Base-by-base conservation (phyloP, 1,139 yeast genomes). In the Saccharomyces hybrid region DNA sequence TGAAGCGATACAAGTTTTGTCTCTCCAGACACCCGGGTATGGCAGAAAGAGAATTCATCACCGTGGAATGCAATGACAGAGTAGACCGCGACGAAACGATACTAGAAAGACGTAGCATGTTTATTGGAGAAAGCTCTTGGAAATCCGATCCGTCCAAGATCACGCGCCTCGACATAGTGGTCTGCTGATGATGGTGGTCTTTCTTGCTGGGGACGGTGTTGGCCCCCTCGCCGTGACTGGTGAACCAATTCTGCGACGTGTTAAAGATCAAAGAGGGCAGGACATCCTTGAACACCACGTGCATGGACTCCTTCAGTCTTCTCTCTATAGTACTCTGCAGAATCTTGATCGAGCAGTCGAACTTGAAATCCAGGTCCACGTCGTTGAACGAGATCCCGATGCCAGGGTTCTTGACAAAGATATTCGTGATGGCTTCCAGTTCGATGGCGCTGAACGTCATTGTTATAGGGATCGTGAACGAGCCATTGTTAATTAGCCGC, bases 81-180 rank as follows among this genome's bases (percentile, higher is more conserved):
- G 97, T 88, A 60, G 88, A 91, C 61, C 97, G 80, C 3, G 93
- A 83, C 29, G 86, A 82, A 55, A 83, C 81, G 57, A 91, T 73
- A n/a, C 87, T 78, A 9, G 88, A 79, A 53, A 87, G 75, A 64
- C 86, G 81, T 63, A 83, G 77, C 75, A 89, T 79, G 64, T 87
- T 88, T 1, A 85, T 80, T 0, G 90, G 82, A 16, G 87, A 82
- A 50, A 86, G 73, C 55, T 79, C 80, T 24, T 62, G 66, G 26
- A 65, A 52, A 51, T 68, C 71, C 2, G 57, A 54, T 24, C 64
- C 69, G 42, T 65, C 71, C 14, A 64, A 55, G 12, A 59, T 57
- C 6, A 59, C 59, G 47, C 53, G 58, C 14, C 58, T 60, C 7
- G 29, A 11, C 47, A 53, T 38, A 11, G 52, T 29, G 0, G 54